Evolutionary conservation across 2,329 filamentous ascomycete genomes (phyloP).

Genomic region (Cladosporium sp.): DNA sequence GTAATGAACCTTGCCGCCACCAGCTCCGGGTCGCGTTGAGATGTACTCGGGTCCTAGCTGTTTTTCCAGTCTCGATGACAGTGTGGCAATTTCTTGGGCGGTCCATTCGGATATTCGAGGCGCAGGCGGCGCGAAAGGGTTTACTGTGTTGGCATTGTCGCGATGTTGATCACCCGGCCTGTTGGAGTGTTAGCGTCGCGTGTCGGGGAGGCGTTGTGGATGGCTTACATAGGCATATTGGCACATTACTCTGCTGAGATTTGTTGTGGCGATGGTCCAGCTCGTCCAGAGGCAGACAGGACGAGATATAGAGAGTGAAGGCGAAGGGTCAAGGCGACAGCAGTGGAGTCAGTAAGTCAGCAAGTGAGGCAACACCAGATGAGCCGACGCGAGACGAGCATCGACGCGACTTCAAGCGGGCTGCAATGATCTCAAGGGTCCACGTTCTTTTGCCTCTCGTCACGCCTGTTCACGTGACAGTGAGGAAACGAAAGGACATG

Average conservation of each 20-base stretch:
- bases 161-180: constrained; percentile 41
- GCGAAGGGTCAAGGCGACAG: background rate
- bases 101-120: constrained; percentile 77
- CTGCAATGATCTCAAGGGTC: too few relatives aligned
- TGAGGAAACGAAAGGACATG: background rate
- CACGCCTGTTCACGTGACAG: background rate
- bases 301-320: background rate
- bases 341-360: background rate
- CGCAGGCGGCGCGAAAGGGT: constrained; percentile 77
- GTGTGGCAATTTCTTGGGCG: constrained; percentile 82
- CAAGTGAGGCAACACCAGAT: constrained; percentile 5
- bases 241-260: constrained; percentile 14
- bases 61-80: constrained; percentile 84
- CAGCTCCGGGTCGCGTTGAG: constrained; percentile 78
- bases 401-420: background rate
- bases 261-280: background rate
- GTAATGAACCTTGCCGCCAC: constrained; percentile 86
- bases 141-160: constrained; percentile 50
- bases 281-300: background rate
- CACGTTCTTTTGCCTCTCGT: too few relatives aligned
- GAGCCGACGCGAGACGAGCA: background rate
- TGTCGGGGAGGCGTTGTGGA: background rate
- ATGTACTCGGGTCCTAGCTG: constrained; percentile 96
- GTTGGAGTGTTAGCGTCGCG: constrained; percentile 19
- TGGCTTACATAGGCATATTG: constrained; percentile 36